Conservation (phyloP, 495 filamentous ascomycete species). For the Beverwykella pulmonaria region DNA sequence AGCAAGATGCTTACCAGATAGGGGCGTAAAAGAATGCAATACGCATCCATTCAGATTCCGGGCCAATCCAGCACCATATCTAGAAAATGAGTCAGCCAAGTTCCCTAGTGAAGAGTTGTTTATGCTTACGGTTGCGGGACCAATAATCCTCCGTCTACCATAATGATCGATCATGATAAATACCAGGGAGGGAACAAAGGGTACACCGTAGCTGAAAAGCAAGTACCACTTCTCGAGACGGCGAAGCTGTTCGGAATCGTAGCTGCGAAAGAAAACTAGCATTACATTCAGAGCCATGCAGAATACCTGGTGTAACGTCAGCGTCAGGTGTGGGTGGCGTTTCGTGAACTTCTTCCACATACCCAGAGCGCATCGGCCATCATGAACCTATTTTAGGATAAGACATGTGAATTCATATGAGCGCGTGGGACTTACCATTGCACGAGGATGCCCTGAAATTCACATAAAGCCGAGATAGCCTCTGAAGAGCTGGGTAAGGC, state of each 20-base stretch:
- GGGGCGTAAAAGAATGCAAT: slow-evolving; percentile 82
- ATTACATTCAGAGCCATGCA: slow-evolving; percentile 90
- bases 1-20: slow-evolving; percentile 62
- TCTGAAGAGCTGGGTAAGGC: slow-evolving; percentile 46
- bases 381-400: slow-evolving; percentile 18
- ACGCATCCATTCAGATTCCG: slow-evolving; percentile 70
- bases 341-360: not conserved
- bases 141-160: slow-evolving; percentile 64
- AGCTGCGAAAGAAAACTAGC: slow-evolving; percentile 80
- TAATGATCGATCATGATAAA: slow-evolving; percentile 65
- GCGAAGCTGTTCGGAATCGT: slow-evolving; percentile 66
- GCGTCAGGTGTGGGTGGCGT: not conserved
- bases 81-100: slow-evolving; percentile 35
- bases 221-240: slow-evolving; percentile 74
- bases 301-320: slow-evolving; percentile 63
- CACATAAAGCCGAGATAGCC: slow-evolving; percentile 60
- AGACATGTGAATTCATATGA: slow-evolving; percentile 24
- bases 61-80: slow-evolving; percentile 83
- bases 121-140: slow-evolving; percentile 62
- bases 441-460: slow-evolving; percentile 75
- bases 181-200: slow-evolving; percentile 68
- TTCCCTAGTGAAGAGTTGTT: not conserved
- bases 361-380: slow-evolving; percentile 34
- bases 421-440: slow-evolving; percentile 59
- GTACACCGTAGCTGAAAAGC: slow-evolving; percentile 72